Percentiles rank a stretch among this genome's conserved stretches.
Evolutionary conservation across 176 grass and related monocot genomes (phyloP).

Genomic region (bread wheat (Triticum aestivum)): IWGSC_CS_RefSeq_v2.1 NC_057796.1:399779585-399780084

Average conservation of each 20-base stretch:
- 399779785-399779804: no score
- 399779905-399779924: slow-evolving; percentile 8
- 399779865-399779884: background rate
- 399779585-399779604: background rate
- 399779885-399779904: background rate
- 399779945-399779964: slow-evolving; percentile 4
- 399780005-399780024: slow-evolving; percentile 36
- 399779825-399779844: no score
- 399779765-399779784: background rate
- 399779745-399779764: background rate
- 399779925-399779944: background rate
- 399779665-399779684: no score
- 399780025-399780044: slow-evolving; percentile 22
- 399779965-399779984: slow-evolving; percentile 17
- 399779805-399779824: no score
- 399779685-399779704: no score
- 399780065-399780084: background rate
- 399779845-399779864: no score
- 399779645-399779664: no score
- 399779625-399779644: no score
- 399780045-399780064: background rate
- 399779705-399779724: no score
- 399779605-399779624: background rate
- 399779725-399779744: background rate
- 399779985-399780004: background rate